phyloP scores from a whole-genome alignment of 148 eudicot genomes.

The Amaranthus hypochondriacus region DNA sequence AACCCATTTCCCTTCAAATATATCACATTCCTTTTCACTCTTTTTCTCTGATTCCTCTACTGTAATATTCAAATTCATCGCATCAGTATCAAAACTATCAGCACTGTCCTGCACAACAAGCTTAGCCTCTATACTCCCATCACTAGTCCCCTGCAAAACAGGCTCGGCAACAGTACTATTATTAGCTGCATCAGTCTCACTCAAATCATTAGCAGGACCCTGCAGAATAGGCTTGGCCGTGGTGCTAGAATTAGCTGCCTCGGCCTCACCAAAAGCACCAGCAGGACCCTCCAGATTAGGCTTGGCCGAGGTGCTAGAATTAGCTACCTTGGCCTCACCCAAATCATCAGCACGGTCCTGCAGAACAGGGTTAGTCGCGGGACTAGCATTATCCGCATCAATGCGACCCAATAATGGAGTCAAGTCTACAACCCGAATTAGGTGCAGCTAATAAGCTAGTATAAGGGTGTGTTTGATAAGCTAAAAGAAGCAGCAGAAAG shows the following conservation, averaged over 20 bases:
- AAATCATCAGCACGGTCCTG: no score
- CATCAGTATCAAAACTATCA: neutral
- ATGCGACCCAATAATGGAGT: neutral
- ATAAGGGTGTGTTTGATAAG: conserved; percentile 2
- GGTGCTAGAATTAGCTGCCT: neutral
- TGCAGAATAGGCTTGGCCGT: neutral
- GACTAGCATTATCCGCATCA: neutral
- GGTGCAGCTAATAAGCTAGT: neutral
- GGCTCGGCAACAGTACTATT: neutral
- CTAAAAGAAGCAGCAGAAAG: neutral
- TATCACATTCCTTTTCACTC: neutral
- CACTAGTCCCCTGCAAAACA: no score
- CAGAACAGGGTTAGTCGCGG: neutral
- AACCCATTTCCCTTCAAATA: conserved; percentile 14
- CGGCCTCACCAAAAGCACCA: neutral
- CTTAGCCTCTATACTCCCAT: no score
- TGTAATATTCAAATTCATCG: neutral
- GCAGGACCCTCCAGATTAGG: no score
- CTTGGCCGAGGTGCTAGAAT: no score
- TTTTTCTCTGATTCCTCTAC: neutral
- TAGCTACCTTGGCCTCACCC: no score
- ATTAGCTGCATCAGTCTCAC: neutral
- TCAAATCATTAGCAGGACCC: no score
- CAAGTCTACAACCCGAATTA: neutral
- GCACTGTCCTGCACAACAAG: no score